These are phyloP conservation scores for Hanseniaspora vineae DNA, from an alignment of 805 yeast genomes.

Conservation along the genomic window DNA sequence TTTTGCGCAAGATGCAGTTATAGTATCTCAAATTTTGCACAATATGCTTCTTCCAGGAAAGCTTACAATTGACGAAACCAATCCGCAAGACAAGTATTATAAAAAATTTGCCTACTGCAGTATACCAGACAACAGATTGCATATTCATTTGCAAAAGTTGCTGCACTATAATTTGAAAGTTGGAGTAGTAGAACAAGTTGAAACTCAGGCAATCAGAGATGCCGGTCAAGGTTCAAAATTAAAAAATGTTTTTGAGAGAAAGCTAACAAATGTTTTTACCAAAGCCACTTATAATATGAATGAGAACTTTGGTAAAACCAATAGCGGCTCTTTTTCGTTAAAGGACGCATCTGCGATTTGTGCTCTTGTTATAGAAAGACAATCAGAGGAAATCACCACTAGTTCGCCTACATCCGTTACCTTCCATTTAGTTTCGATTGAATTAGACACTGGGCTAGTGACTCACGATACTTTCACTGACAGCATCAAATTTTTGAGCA, in stretches of 20 bases:
- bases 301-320: conserved; percentile 9
- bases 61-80: conserved; percentile 35
- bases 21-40: conserved; percentile 51
- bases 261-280: conserved; percentile 62
- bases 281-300: conserved; percentile 56
- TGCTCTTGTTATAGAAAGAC: conserved; percentile 8
- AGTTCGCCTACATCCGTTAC: conserved; percentile 10
- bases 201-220: conserved; percentile 62
- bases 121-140: conserved; percentile 67
- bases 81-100: conserved; percentile 36
- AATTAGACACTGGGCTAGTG: conserved; percentile 67
- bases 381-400: conserved; percentile 7
- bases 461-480: conserved; percentile 62
- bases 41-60: conserved; percentile 67
- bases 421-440: conserved; percentile 33
- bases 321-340: neutral
- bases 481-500: conserved; percentile 33
- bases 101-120: conserved; percentile 70
- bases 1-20: conserved; percentile 71
- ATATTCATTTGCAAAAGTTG: conserved; percentile 62
- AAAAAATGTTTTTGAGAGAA: conserved; percentile 49
- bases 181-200: conserved; percentile 78
- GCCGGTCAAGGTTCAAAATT: conserved; percentile 32
- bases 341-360: conserved; percentile 13
- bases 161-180: conserved; percentile 64